Conservation (phyloP, 352 stramenopile genomes). For the Globisporangium middletonii region DNA sequence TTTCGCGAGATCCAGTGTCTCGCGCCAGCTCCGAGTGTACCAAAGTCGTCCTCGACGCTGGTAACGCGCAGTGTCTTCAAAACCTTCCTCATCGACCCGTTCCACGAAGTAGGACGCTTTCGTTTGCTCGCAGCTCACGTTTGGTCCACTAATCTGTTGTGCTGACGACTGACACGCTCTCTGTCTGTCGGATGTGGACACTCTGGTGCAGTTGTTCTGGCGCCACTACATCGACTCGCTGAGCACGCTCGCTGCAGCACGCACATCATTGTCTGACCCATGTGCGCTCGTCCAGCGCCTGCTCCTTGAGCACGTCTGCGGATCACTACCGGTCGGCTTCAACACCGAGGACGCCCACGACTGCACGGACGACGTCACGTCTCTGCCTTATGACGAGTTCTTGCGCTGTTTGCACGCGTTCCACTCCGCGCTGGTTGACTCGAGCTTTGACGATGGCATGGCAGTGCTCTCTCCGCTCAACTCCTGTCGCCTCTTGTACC, state of each 20-base stretch:
- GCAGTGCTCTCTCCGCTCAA: slow-evolving; percentile 9
- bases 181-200: background rate
- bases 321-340: background rate
- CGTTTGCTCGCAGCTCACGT: background rate
- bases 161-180: background rate
- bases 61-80: slow-evolving; percentile 15
- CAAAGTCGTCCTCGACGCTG: no score
- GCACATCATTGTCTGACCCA: background rate
- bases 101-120: slow-evolving; percentile 26
- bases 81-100: slow-evolving; percentile 31
- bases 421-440: slow-evolving; percentile 10
- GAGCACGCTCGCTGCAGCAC: background rate
- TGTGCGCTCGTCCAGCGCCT: slow-evolving; percentile 1
- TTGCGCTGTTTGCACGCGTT: slow-evolving; percentile 16
- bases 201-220: slow-evolving; percentile 10
- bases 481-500: slow-evolving; percentile 37
- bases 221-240: slow-evolving; percentile 9
- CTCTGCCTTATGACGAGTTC: slow-evolving; percentile 21
- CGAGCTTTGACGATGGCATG: background rate
- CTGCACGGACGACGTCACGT: background rate
- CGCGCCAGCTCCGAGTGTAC: background rate
- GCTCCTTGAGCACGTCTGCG: background rate
- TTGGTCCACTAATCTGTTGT: no score
- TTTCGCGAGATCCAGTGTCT: slow-evolving; percentile 27
- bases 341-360: background rate